Base-by-base conservation (phyloP, 2,329 filamentous ascomycete genomes). In the Sporothrix variecibatus region DNA sequence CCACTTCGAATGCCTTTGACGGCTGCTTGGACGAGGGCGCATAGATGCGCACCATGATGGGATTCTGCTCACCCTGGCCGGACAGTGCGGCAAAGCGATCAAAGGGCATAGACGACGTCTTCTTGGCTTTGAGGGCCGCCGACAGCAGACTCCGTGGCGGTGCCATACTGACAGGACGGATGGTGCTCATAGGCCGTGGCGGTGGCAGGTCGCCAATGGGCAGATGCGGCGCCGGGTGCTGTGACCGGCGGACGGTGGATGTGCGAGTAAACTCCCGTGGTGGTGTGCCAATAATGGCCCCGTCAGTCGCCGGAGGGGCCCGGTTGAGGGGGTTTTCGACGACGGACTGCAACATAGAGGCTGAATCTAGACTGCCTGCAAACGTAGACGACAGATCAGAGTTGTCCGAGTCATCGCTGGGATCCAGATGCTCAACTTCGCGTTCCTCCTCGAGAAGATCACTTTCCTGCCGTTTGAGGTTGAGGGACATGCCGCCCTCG, bases 11-110 rank as follows among this genome's bases (percentile, higher is more conserved):
- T 0, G 92, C 89, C 77, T 90, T 90, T 20, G 86, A 87, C 0
- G 91, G 86, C 31, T 88, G 88, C 15, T 87, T 86, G 20, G 92
- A 92, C 77, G 92, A 93, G 0, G 93, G 91, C 7, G 89, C 91
- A 80, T 94, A 95, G 56, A 97, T 93, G 73, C 92, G 92, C 76
- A 96, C 87, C 77, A 89, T 90, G 26, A 96, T 86, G 2, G 93
- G 93, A 69, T 91, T 93, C 7, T 92, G 88, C 75, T 95, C 93
- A 23, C 92, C 93, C 80, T 94, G 91, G 0, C 93, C 94, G 73
- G 91, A 94, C 51, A 94, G 86, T 20, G 91, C 88, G 0, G 92
- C 93, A 81, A 94, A 96, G 31, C 89, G 88, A 78, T 95, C 92
- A 77, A 95, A 91, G 0, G 93, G 93, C 79, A 92, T 90, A 6